These are phyloP conservation scores for Mucor piriformis DNA, from an alignment of 371 early-diverging fungal genomes.

Conservation along the genomic window DNA sequence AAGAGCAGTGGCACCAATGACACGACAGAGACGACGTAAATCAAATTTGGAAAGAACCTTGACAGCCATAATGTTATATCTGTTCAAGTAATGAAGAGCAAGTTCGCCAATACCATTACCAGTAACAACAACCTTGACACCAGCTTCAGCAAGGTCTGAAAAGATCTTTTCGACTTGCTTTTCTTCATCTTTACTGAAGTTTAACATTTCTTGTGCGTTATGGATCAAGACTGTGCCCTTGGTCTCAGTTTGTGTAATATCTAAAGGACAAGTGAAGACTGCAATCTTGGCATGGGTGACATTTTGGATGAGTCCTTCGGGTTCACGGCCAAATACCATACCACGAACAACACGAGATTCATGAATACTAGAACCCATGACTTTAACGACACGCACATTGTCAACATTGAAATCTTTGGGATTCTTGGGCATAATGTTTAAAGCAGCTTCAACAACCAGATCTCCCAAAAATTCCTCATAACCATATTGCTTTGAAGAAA, in stretches of 20 bases:
- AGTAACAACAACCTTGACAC: constrained; percentile 92
- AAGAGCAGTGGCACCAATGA: constrained; percentile 91
- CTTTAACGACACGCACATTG: constrained; percentile 96
- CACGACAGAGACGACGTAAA: constrained; percentile 92
- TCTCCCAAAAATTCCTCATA: constrained; percentile 86
- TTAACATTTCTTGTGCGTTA: constrained; percentile 96
- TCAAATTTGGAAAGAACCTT: constrained; percentile 96
- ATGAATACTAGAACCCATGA: constrained; percentile 91
- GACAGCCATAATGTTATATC: constrained; percentile 87
- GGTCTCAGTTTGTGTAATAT: constrained; percentile 96
- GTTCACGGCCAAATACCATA: constrained; percentile 98
- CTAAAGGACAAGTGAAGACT: constrained; percentile 96
- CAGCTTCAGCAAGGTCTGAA: constrained; percentile 89
- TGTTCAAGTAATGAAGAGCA: constrained; percentile 93
- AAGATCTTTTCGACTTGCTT: constrained; percentile 78
- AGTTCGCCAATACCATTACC: constrained; percentile 93
- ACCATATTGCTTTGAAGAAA: constrained; percentile 94
- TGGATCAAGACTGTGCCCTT: constrained; percentile 99
- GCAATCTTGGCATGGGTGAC: constrained; percentile 92
- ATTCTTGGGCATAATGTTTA: constrained; percentile 90
- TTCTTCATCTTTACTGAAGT: constrained; percentile 95
- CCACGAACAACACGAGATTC: constrained; percentile 95
- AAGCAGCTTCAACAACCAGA: constrained; percentile 86
- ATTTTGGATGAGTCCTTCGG: constrained; percentile 79
- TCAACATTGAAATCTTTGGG: constrained; percentile 91